Percentiles rank a stretch among this genome's conserved stretches.
phyloP scores from a whole-genome alignment of 441 rosid species.

The Populus hybrid region DNA sequence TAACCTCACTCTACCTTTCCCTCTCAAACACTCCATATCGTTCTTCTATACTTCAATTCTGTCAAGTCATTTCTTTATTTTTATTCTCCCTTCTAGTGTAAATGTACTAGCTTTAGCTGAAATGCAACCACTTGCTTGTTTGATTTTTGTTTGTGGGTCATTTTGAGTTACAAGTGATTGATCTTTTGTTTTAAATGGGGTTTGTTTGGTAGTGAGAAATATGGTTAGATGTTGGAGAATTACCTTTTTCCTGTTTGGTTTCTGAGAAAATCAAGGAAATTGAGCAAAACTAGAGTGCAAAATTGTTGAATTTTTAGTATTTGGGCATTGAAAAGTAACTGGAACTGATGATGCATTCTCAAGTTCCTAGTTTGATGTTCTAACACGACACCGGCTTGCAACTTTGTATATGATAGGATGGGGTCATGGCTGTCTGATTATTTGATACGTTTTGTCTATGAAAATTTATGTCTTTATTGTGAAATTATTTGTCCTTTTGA shows the following conservation, averaged over 20 bases:
- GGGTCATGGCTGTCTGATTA: neutral
- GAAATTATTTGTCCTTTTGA: conserved; percentile 2
- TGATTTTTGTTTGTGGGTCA: neutral
- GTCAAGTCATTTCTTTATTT: neutral
- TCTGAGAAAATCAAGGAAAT: neutral
- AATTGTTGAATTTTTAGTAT: neutral
- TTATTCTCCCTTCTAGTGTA: neutral
- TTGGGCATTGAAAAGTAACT: neutral
- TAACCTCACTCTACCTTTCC: neutral
- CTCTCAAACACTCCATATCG: neutral
- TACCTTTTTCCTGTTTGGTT: neutral
- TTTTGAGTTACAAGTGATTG: neutral
- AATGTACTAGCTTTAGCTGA: neutral
- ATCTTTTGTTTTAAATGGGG: neutral
- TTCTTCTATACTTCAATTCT: neutral
- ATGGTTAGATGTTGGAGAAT: neutral
- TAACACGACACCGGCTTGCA: neutral
- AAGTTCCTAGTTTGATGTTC: neutral
- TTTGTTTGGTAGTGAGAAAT: neutral
- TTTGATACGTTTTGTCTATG: neutral
- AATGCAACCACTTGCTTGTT: neutral
- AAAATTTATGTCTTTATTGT: neutral
- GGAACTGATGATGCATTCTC: neutral
- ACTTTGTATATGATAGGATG: neutral
- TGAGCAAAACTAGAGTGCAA: neutral